Evolutionary conservation across 208 protist genomes (phyloP).

Genomic region (Trypanosoma mega): DNA sequence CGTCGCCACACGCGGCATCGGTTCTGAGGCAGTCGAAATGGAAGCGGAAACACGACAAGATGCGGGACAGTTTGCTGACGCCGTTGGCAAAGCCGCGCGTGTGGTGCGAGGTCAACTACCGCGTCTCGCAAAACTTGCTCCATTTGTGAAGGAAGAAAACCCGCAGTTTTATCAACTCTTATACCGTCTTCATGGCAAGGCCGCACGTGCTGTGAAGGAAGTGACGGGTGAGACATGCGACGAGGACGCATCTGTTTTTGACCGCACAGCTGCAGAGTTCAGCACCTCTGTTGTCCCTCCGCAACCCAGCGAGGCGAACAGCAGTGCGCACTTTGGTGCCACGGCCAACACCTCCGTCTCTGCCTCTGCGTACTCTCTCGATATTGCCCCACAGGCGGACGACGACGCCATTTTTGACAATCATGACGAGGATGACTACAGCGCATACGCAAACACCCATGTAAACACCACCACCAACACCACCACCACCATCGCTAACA

Average conservation of each 20-base stretch:
- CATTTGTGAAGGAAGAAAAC: slow-evolving; percentile 60
- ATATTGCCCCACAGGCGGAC: slow-evolving; percentile 55
- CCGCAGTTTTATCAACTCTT: slow-evolving; percentile 66
- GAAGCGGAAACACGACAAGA: slow-evolving; percentile 75
- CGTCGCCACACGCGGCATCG: slow-evolving; percentile 53
- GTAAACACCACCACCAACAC: too few species aligned
- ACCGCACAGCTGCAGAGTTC: not conserved
- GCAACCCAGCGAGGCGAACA: too few species aligned
- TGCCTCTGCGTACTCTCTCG: slow-evolving; percentile 36
- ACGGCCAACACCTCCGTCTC: too few species aligned
- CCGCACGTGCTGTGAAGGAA: slow-evolving; percentile 40
- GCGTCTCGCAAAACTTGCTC: slow-evolving; percentile 57
- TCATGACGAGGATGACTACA: slow-evolving; percentile 7
- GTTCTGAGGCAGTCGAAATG: slow-evolving; percentile 53
- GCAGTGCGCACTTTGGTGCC: too few species aligned
- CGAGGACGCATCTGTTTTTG: slow-evolving; percentile 27
- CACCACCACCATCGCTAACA: too few species aligned
- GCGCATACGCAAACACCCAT: not conserved
- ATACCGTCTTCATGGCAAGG: slow-evolving; percentile 55
- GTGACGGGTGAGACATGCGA: slow-evolving; percentile 47
- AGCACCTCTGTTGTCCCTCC: not conserved
- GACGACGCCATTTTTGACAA: slow-evolving; percentile 80
- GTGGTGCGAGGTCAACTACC: slow-evolving; percentile 53
- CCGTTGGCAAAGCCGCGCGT: slow-evolving; percentile 53
- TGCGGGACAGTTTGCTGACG: slow-evolving; percentile 63